phyloP scores from a whole-genome alignment of 2,329 filamentous ascomycete species.

The Monosporascus sp. region DNA sequence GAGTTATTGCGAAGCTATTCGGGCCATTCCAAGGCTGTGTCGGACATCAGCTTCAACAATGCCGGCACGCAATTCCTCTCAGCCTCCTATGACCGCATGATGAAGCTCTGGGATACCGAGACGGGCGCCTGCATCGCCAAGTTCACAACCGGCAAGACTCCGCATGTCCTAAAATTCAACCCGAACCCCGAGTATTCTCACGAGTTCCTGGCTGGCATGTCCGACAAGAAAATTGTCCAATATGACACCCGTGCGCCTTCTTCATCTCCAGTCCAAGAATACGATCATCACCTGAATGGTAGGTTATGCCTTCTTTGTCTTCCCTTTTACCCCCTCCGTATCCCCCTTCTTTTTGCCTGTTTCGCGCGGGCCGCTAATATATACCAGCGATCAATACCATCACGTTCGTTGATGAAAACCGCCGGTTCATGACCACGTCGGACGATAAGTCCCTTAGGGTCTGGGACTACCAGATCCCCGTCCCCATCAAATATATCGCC shows the following conservation, averaged over 20 bases:
- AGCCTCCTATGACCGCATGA: slow-evolving; percentile 87
- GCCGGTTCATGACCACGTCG: slow-evolving; percentile 95
- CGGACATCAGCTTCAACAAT: slow-evolving; percentile 82
- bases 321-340: neutral
- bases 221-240: slow-evolving; percentile 97
- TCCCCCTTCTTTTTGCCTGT: no score
- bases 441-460: slow-evolving; percentile 94
- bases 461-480: slow-evolving; percentile 98
- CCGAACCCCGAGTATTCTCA: slow-evolving; percentile 69
- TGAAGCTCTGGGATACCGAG: slow-evolving; percentile 98
- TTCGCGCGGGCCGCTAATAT: neutral
- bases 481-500: slow-evolving; percentile 96
- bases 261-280: slow-evolving; percentile 83
- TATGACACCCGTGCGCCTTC: slow-evolving; percentile 73
- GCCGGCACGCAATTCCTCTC: slow-evolving; percentile 83
- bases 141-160: slow-evolving; percentile 91
- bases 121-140: slow-evolving; percentile 82
- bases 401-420: slow-evolving; percentile 89
- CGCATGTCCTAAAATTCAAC: slow-evolving; percentile 92
- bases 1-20: slow-evolving; percentile 88
- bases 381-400: slow-evolving; percentile 77
- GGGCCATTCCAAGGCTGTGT: slow-evolving; percentile 84
- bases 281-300: slow-evolving; percentile 92
- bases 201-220: slow-evolving; percentile 95
- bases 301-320: neutral